Percentiles rank a stretch among this genome's conserved stretches.
These are phyloP conservation scores for Phytophthora chlamydospora DNA, from an alignment of 352 stramenopile species.

Conservation along the genomic window DNA sequence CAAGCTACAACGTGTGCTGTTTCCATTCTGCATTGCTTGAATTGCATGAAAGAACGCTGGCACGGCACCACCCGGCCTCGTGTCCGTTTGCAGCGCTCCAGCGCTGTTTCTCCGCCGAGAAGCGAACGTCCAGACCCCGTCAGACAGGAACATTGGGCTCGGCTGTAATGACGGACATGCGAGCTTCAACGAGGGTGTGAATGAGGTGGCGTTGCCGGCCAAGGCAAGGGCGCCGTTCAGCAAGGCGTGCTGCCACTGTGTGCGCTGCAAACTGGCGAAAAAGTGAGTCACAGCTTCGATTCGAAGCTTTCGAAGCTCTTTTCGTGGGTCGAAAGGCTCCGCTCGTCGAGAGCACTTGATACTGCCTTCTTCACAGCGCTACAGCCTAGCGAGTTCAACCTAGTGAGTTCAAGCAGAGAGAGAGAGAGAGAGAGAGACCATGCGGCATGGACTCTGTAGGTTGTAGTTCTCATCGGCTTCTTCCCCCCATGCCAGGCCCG, in stretches of 20 bases:
- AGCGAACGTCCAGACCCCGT: not conserved
- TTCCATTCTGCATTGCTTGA: not conserved
- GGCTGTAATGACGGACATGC: conserved; percentile 6
- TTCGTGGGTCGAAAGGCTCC: conserved; percentile 21
- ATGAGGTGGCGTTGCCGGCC: conserved; percentile 29
- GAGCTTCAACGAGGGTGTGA: conserved; percentile 21
- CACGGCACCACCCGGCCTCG: too few relatives aligned
- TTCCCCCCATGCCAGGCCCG: conserved; percentile 3
- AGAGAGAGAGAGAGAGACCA: not conserved
- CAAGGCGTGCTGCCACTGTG: conserved; percentile 4
- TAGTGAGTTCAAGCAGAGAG: not conserved
- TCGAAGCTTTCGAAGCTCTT: conserved; percentile 15
- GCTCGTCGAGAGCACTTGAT: not conserved
- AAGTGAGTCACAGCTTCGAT: conserved; percentile 21
- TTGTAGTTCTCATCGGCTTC: conserved; percentile 9
- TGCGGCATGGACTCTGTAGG: too few relatives aligned
- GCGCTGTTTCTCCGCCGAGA: not conserved
- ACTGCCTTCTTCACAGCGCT: too few relatives aligned
- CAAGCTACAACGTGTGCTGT: too few relatives aligned
- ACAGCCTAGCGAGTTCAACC: not conserved
- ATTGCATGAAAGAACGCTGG: not conserved
- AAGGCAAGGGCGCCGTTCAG: conserved; percentile 14
- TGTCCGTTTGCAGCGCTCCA: not conserved
- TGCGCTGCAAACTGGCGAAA: conserved; percentile 28
- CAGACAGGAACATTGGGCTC: conserved; percentile 5